A percentile compares a stretch with the other conserved stretches of the same genome.
phyloP scores from a whole-genome alignment of 2,329 filamentous ascomycete species.

The Monilinia fructicola region DNA sequence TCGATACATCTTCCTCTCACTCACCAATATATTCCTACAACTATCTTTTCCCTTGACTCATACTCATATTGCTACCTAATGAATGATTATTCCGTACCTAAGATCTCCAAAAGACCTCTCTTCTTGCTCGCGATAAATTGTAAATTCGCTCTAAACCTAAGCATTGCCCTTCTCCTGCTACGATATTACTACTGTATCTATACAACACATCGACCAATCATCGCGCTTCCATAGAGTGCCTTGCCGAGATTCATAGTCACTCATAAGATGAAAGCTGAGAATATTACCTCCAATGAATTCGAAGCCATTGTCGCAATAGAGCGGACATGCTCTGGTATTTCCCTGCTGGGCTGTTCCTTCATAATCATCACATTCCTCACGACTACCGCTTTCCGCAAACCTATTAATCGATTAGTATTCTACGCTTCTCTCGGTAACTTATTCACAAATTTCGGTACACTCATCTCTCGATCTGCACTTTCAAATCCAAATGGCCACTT shows the following conservation, averaged over 20 bases:
- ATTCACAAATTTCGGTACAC: conserved; percentile 53
- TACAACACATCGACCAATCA: not conserved
- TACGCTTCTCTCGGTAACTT: conserved; percentile 59
- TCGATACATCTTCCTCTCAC: not conserved
- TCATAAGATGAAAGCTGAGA: conserved; percentile 3
- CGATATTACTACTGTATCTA: not conserved
- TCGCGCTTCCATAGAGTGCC: no score
- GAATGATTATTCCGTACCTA: not conserved
- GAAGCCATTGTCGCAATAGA: conserved; percentile 6
- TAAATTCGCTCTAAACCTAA: conserved; percentile 1
- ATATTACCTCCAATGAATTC: not conserved
- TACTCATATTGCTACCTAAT: not conserved
- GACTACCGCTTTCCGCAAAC: conserved; percentile 53
- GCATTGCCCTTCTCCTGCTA: not conserved
- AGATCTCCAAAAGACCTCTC: not conserved
- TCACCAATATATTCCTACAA: not conserved
- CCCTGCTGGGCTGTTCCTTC: conserved; percentile 51
- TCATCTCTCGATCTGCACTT: conserved; percentile 42
- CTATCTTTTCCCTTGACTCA: not conserved
- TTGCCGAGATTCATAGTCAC: fast-evolving
- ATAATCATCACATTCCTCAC: conserved; percentile 53
- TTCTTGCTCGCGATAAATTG: not conserved
- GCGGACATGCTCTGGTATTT: conserved; percentile 49
- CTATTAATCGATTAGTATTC: conserved; percentile 59
- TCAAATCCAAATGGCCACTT: conserved; percentile 30